Base-by-base conservation (phyloP, 352 stramenopile species). In the Globisporangium lucens region DNA sequence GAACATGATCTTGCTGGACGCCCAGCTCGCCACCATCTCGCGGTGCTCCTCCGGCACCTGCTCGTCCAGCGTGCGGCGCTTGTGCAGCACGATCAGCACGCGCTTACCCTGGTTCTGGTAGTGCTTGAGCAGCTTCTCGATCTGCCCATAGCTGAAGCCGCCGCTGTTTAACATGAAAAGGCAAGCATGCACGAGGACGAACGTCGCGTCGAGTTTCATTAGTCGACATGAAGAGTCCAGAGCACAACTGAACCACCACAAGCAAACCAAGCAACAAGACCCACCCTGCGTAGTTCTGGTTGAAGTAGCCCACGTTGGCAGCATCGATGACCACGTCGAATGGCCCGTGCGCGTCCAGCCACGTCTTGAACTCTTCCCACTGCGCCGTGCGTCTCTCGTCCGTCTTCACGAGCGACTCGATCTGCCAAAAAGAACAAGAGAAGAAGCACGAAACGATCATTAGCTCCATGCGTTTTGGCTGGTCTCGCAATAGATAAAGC, bases 221-320 rank as follows among this genome's bases (percentile, higher is more conserved):
- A 70, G 63, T 67, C 68, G 60, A 52, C 22, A 59, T 20, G 38
- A 46, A 24, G 17, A 51, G 17, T 22, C 43, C 43, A 51, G 43
- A 51, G 15, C 43, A 12, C 6, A 24, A 51, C 5, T 24, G 13
- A 33, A 36, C 4, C 27, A 65, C 17, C 17, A 59, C 15, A 7
- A 49, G 35, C n/a, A 41, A 15, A 3, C 1, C 3, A 55, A 9
- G 24, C 15, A 59, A 12, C 29, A 65, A 52, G 27, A 72, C 79
- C 57, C 72, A 93, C 88, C 86, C 88, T n/a, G 82, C 75, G 76
- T 97, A 99, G 79, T 99, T 99, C 77, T 98, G 86, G 78, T 98
- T 95, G 75, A 93, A 99, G 76, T 99, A 99, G 4, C 96, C 98
- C 36, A 99, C 91, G 77, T 99, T 99, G 24, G 98, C 98, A 15